phyloP scores from a whole-genome alignment of 2,329 filamentous ascomycete genomes.

The Paramyrothecium roridum region DNA sequence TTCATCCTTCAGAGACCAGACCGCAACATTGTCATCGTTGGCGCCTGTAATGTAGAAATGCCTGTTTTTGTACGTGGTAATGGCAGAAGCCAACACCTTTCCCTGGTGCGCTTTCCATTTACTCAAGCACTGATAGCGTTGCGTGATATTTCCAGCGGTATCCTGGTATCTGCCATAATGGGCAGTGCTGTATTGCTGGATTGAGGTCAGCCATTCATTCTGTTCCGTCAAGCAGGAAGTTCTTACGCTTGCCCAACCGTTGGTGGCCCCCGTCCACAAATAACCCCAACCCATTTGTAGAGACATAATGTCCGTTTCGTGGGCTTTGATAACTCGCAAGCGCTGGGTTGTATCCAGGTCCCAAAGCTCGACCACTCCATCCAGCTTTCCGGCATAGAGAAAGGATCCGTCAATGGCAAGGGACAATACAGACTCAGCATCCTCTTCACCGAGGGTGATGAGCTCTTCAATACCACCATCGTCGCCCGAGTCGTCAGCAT shows the following conservation, averaged over 20 bases:
- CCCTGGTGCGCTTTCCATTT: conserved; percentile 83
- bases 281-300: conserved; percentile 82
- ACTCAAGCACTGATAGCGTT: conserved; percentile 76
- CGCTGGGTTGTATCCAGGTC: conserved; percentile 93
- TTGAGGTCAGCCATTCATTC: neutral
- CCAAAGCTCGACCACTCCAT: conserved; percentile 92
- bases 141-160: conserved; percentile 57
- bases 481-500: conserved; percentile 37
- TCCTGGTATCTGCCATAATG: conserved; percentile 57
- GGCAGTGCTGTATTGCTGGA: conserved; percentile 63
- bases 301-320: conserved; percentile 79
- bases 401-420: conserved; percentile 87
- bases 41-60: conserved; percentile 92
- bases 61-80: conserved; percentile 65
- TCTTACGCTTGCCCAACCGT: conserved; percentile 77
- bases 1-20: conserved; percentile 71
- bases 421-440: conserved; percentile 67
- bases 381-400: conserved; percentile 83
- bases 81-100: conserved; percentile 80
- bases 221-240: neutral
- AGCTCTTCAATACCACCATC: conserved; percentile 65
- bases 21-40: conserved; percentile 83
- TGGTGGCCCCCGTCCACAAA: conserved; percentile 85
- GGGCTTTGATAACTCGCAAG: conserved; percentile 78
- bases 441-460: conserved; percentile 59